Conservation (phyloP, 768 basidiomycete species). For the Boletellus emodensis region DNA sequence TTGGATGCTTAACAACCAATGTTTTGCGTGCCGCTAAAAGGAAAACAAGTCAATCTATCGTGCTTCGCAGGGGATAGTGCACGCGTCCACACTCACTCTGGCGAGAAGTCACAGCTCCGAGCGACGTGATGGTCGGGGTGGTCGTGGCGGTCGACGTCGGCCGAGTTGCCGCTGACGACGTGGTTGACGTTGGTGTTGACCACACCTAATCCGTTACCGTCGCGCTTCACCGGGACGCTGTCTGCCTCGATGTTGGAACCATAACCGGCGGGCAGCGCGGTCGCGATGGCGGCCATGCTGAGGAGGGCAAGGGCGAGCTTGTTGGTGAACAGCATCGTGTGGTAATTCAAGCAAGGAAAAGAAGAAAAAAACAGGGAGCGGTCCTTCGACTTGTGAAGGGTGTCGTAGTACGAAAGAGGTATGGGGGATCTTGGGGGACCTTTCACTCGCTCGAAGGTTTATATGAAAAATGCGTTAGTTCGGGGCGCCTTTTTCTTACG, state of each 20-base stretch:
- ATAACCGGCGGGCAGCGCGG: not conserved
- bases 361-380: no score
- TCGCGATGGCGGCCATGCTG: not conserved
- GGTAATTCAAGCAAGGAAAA: no score
- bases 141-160: not conserved
- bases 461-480: no score
- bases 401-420: no score
- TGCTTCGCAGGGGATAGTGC: not conserved
- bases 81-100: not conserved
- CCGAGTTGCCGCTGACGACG: no score
- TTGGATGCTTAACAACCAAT: not conserved
- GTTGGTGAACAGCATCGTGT: slow-evolving; percentile 9
- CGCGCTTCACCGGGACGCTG: not conserved
- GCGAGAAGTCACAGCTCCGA: not conserved
- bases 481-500: no score
- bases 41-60: not conserved
- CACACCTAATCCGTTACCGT: not conserved
- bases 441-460: no score
- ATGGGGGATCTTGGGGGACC: no score
- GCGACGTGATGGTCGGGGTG: no score
- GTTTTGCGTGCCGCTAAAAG: not conserved
- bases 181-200: no score
- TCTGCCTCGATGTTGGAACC: not conserved
- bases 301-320: slow-evolving; percentile 3
- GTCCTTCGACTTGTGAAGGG: no score